Percentiles rank a stretch among this genome's conserved stretches.
phyloP scores from a whole-genome alignment of 192 early-diverging fungal genomes.

The Backusella mclennaniae region DNA sequence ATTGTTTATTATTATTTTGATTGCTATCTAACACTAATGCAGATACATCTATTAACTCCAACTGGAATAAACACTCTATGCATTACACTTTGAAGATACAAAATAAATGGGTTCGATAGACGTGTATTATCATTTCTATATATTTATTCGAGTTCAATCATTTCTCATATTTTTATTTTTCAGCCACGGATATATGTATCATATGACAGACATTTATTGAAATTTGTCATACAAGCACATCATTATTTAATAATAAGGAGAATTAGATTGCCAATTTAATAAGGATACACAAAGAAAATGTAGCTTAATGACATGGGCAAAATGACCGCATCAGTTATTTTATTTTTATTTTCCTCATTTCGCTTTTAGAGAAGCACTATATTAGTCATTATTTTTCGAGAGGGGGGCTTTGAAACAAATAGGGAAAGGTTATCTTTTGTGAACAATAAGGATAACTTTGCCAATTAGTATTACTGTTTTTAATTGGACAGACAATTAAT shows the following conservation, averaged over 20 bases:
- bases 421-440: constrained; percentile 8
- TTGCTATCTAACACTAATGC: not conserved
- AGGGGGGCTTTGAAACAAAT: not conserved
- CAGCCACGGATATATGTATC: not conserved
- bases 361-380: not conserved
- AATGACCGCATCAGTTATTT: constrained; percentile 3
- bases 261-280: not conserved
- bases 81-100: not conserved
- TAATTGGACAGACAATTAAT: constrained; percentile 17
- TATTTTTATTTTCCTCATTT: not conserved
- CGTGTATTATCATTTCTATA: not conserved
- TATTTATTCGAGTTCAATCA: not conserved
- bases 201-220: not conserved
- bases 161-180: not conserved
- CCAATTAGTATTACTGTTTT: not conserved
- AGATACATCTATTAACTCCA: not conserved
- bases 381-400: not conserved
- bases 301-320: constrained; percentile 4
- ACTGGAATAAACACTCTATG: not conserved
- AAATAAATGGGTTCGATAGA: not conserved
- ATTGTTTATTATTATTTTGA: not conserved
- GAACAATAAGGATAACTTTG: constrained; percentile 17
- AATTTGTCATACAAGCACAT: not conserved
- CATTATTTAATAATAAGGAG: not conserved
- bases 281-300: constrained; percentile 2